Evolutionary conservation across 768 basidiomycete species (phyloP).

Genomic region (Xerocomus spinulosus): DNA sequence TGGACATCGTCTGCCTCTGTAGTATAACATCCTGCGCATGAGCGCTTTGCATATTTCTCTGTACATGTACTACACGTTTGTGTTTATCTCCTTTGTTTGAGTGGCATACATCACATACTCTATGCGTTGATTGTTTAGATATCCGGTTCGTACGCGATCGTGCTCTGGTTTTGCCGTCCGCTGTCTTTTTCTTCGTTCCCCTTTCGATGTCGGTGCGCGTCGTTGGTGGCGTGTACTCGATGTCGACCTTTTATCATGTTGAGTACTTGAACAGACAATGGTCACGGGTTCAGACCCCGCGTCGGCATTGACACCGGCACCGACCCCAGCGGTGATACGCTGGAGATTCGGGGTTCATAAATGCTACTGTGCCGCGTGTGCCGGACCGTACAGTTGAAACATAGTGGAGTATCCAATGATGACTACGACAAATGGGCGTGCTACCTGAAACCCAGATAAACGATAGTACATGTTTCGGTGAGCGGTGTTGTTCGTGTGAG

Average conservation of each 20-base stretch:
- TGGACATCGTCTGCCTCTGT: slow-evolving; percentile 18
- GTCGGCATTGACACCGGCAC: too few species aligned
- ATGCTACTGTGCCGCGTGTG: too few species aligned
- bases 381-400: too few species aligned
- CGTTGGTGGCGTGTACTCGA: background rate
- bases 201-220: background rate
- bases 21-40: slow-evolving; percentile 20
- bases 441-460: too few species aligned
- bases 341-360: too few species aligned
- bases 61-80: slow-evolving; percentile 25
- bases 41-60: slow-evolving; percentile 20
- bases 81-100: background rate
- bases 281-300: too few species aligned
- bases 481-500: too few species aligned
- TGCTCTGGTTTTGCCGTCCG: slow-evolving; percentile 4
- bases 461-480: too few species aligned
- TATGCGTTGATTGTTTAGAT: slow-evolving; percentile 20
- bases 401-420: too few species aligned
- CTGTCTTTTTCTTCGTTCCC: background rate
- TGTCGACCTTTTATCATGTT: background rate
- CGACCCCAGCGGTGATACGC: too few species aligned
- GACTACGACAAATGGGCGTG: too few species aligned
- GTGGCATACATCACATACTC: slow-evolving; percentile 6
- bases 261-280: too few species aligned
- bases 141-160: slow-evolving; percentile 5